Conservation (phyloP, 2,329 filamentous ascomycete species). For the Dothistroma septosporum region DNA sequence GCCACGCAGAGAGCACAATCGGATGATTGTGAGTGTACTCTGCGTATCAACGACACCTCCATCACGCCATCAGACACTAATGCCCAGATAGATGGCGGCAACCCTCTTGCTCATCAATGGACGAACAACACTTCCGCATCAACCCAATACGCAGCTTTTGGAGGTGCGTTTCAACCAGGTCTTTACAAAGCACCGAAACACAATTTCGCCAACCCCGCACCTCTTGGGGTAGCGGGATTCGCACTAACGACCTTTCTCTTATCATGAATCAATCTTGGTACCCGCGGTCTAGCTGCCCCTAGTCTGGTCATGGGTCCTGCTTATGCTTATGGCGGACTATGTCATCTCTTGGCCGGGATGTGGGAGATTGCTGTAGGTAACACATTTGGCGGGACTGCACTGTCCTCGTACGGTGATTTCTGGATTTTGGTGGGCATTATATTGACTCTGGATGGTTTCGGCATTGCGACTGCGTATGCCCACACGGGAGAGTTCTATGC, state of each 20-base stretch:
- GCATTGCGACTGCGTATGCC: conserved; percentile 1
- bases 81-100: conserved; percentile 3
- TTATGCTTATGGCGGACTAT: conserved; percentile 5
- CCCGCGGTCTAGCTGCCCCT: conserved; percentile 1
- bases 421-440: conserved; percentile 10
- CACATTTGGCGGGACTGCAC: conserved; percentile 8
- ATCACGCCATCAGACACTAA: not conserved
- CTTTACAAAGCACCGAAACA: conserved; percentile 5
- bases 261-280: conserved; percentile 7
- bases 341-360: conserved; percentile 8
- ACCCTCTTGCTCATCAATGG: conserved; percentile 5
- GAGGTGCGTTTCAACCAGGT: conserved; percentile 8
- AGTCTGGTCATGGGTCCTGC: conserved; percentile 4
- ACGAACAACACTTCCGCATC: conserved; percentile 2
- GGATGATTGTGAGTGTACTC: not conserved
- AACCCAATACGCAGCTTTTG: conserved; percentile 2
- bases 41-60: not conserved
- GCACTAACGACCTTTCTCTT: conserved; percentile 8
- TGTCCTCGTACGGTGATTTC: conserved; percentile 8
- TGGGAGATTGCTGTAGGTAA: conserved; percentile 9
- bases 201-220: conserved; percentile 5
- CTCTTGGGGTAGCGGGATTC: conserved; percentile 6
- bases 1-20: not conserved
- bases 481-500: conserved; percentile 8
- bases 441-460: conserved; percentile 6